These are phyloP conservation scores for Apium graveolens DNA, from an alignment of 129 eudicot genomes.

Conservation along the genomic window DNA sequence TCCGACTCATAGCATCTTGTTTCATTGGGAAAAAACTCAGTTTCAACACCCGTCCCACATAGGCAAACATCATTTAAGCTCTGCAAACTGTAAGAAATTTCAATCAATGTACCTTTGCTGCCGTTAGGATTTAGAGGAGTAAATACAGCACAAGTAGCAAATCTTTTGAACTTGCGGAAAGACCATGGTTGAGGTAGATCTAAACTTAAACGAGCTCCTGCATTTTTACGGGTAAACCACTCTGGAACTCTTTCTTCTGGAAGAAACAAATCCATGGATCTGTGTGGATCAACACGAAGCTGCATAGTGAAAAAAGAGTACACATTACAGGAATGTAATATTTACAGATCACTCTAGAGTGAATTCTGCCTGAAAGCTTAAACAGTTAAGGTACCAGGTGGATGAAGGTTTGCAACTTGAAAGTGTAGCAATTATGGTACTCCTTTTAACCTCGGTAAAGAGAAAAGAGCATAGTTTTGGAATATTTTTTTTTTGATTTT, in stretches of 20 bases:
- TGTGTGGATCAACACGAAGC: neutral
- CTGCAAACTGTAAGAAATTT: neutral
- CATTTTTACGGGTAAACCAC: constrained; percentile 4
- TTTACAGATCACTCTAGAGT: too few species aligned
- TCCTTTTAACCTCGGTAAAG: neutral
- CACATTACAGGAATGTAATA: neutral
- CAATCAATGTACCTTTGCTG: constrained; percentile 4
- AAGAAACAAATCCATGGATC: neutral
- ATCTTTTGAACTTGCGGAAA: constrained; percentile 4
- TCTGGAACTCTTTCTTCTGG: constrained; percentile 16
- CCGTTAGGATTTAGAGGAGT: constrained; percentile 2
- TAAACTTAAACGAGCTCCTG: neutral
- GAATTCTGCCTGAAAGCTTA: neutral
- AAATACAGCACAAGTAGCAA: constrained; percentile 14
- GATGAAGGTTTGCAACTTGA: neutral
- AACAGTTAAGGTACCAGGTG: neutral
- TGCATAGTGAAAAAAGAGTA: neutral
- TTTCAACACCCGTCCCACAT: neutral
- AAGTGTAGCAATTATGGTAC: neutral
- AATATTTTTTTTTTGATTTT: too few species aligned
- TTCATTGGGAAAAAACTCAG: neutral
- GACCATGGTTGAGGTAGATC: constrained; percentile 16
- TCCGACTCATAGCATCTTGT: constrained; percentile 1
- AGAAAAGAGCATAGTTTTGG: neutral
- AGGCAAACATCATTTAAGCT: neutral